A percentile compares a stretch with the other conserved stretches of the same genome.
These are phyloP conservation scores for Prillingera fragicola DNA, from an alignment of 1,284 basidiomycete genomes.

Conservation along the genomic window DNA sequence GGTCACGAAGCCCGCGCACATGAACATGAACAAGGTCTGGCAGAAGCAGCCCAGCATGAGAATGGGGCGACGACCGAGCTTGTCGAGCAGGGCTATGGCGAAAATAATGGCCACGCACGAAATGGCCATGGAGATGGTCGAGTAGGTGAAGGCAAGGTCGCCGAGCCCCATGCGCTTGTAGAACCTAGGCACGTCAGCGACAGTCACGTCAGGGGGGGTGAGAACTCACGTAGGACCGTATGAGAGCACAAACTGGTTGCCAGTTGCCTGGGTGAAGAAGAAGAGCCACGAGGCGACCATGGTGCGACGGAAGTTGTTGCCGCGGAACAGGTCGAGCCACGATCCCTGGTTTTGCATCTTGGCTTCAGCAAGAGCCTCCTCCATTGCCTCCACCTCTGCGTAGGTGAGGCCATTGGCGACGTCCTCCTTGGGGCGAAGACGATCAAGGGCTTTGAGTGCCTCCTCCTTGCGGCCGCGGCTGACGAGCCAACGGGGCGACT, in stretches of 20 bases:
- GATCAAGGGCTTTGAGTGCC: slow-evolving; percentile 17
- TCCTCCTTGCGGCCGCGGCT: slow-evolving; percentile 9
- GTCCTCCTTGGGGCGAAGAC: slow-evolving; percentile 14
- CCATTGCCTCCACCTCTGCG: slow-evolving; percentile 19
- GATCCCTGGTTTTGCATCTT: slow-evolving; percentile 1
- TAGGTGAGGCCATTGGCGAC: slow-evolving; percentile 11
- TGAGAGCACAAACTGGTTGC: slow-evolving; percentile 17
- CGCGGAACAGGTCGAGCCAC: slow-evolving; percentile 26
- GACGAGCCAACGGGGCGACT: slow-evolving; percentile 48
- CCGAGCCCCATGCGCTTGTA: slow-evolving; percentile 21
- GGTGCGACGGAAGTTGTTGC: slow-evolving; percentile 15
- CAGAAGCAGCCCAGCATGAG: slow-evolving; percentile 10
- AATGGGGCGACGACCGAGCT: not conserved
- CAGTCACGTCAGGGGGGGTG: too few species aligned
- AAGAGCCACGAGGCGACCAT: slow-evolving; percentile 5
- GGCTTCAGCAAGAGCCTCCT: slow-evolving; percentile 15
- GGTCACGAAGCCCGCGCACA: slow-evolving; percentile 12
- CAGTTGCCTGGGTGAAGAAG: slow-evolving; percentile 16
- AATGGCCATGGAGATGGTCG: slow-evolving; percentile 16
- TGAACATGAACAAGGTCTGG: slow-evolving; percentile 11
- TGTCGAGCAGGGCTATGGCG: not conserved
- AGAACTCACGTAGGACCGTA: too few species aligned
- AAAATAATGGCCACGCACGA: too few species aligned
- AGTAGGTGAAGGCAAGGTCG: slow-evolving; percentile 20
- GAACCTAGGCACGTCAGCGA: slow-evolving; percentile 20